Evolutionary conservation across 345 rosid species (phyloP).

Genomic region (Gossypium sturtianum): DNA sequence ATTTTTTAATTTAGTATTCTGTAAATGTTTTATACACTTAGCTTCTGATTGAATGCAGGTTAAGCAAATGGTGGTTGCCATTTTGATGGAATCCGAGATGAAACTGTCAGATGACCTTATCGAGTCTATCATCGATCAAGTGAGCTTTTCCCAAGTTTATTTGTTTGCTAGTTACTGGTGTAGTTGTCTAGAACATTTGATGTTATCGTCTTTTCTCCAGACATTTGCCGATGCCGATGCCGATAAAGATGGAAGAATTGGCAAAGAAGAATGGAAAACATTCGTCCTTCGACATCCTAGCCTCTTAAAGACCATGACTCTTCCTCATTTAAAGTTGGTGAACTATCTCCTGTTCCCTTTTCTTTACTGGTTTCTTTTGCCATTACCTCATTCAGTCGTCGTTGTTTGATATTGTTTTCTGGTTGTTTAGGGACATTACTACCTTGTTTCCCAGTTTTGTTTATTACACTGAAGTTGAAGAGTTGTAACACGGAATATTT

Average conservation of each 20-base stretch:
- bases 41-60: constrained; percentile 39
- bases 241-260: constrained; percentile 50
- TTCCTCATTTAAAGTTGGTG: constrained; percentile 49
- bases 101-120: constrained; percentile 50
- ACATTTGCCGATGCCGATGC: constrained; percentile 56
- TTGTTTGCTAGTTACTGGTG: background rate
- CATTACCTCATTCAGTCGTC: background rate
- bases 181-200: background rate
- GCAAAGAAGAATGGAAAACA: constrained; percentile 47
- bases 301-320: constrained; percentile 57
- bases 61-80: constrained; percentile 74
- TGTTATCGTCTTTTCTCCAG: constrained; percentile 22
- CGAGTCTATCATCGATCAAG: constrained; percentile 67
- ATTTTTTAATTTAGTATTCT: background rate
- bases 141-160: constrained; percentile 15
- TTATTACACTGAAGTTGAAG: constrained; percentile 39
- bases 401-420: background rate
- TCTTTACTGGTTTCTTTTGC: background rate
- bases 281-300: constrained; percentile 42
- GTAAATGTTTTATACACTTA: background rate
- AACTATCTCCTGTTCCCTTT: background rate
- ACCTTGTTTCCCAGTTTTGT: constrained; percentile 47
- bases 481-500: constrained; percentile 14
- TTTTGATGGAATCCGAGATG: constrained; percentile 60
- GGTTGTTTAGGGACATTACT: constrained; percentile 40